These are phyloP conservation scores for Leccinum disarticulatum DNA, from an alignment of 768 basidiomycete genomes.

Conservation along the genomic window DNA sequence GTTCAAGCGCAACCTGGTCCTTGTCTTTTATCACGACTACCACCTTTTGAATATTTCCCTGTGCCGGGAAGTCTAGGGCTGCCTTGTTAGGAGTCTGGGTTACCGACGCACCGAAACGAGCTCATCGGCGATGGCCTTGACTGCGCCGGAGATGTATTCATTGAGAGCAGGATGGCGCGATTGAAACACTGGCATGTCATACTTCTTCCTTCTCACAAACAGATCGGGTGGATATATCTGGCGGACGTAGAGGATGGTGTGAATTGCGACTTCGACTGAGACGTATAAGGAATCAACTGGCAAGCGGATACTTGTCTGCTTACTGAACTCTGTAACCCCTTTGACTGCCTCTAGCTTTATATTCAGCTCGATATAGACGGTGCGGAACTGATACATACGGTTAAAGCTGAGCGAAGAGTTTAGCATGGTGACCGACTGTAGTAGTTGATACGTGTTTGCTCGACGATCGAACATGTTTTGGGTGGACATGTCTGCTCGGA, in stretches of 20 bases:
- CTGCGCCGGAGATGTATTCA: slow-evolving; percentile 85
- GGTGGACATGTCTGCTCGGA: neutral
- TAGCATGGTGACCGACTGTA: slow-evolving; percentile 13
- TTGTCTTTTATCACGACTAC: slow-evolving; percentile 83
- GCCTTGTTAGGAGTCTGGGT: neutral
- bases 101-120: slow-evolving; percentile 52
- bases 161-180: slow-evolving; percentile 89
- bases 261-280: slow-evolving; percentile 90
- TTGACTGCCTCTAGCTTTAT: slow-evolving; percentile 52
- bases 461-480: neutral
- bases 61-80: slow-evolving; percentile 2
- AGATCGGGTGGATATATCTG: slow-evolving; percentile 88
- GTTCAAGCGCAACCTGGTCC: slow-evolving; percentile 79
- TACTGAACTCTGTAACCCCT: slow-evolving; percentile 73
- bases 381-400: slow-evolving; percentile 29
- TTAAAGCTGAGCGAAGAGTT: slow-evolving; percentile 38
- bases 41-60: slow-evolving; percentile 82
- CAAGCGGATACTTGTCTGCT: slow-evolving; percentile 22
- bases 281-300: slow-evolving; percentile 5
- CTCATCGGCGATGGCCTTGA: slow-evolving; percentile 81
- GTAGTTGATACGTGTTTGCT: slow-evolving; percentile 20
- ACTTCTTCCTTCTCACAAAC: slow-evolving; percentile 86
- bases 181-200: slow-evolving; percentile 88
- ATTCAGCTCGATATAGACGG: slow-evolving; percentile 9
- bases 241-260: slow-evolving; percentile 88